phyloP scores from a whole-genome alignment of 108 stramenopile species.

The Cyclostephanos tholiformis region DNA sequence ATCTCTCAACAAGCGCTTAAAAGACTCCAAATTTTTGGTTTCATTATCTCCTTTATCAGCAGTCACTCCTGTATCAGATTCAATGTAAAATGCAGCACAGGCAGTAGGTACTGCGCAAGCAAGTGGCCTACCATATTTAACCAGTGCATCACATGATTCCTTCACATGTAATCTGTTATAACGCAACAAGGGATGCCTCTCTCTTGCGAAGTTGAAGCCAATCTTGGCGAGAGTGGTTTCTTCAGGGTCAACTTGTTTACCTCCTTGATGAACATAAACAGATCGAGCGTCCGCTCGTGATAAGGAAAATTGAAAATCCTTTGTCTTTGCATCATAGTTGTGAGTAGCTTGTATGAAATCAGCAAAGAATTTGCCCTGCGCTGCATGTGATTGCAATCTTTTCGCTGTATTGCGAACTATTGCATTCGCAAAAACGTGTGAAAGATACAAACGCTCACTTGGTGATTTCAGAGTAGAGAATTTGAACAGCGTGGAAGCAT shows the following conservation, averaged over 20 bases:
- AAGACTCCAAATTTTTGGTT: not conserved
- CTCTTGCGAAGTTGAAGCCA: constrained; percentile 11
- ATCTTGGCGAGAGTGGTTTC: not conserved
- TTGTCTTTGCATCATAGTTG: not conserved
- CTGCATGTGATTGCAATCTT: not conserved
- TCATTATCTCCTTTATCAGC: not conserved
- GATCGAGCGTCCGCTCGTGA: not conserved
- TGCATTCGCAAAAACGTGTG: constrained; percentile 2
- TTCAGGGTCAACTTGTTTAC: not conserved
- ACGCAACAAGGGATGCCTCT: constrained; percentile 1
- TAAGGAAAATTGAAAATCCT: constrained; percentile 16
- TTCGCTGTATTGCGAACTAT: constrained; percentile 18
- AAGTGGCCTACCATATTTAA: not conserved
- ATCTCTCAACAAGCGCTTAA: not conserved
- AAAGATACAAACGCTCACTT: constrained; percentile 7
- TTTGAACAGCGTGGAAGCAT: constrained; percentile 11
- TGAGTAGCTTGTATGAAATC: constrained; percentile 1
- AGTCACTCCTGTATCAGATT: not conserved
- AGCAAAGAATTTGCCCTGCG: not conserved
- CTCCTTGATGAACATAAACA: constrained; percentile 4
- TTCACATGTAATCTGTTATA: not conserved
- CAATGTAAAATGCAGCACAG: not conserved
- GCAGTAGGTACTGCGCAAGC: not conserved
- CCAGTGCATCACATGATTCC: not conserved
- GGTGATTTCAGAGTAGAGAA: not conserved